Conservation (phyloP, 495 filamentous ascomycete species). For the Daldinia decipiens region DNA sequence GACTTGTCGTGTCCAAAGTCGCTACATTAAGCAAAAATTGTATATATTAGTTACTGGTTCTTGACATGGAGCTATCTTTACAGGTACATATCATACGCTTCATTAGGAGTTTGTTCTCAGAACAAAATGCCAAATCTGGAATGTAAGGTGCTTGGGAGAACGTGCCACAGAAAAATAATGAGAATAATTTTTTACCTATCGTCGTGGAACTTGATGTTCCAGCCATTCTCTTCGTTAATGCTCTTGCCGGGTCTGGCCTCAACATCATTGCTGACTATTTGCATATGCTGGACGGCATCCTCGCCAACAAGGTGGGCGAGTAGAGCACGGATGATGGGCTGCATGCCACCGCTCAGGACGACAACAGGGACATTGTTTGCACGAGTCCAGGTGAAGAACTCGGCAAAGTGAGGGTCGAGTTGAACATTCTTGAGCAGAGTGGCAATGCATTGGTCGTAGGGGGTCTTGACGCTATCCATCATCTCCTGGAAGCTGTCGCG, state of each 20-base stretch:
- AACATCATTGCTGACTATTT: slow-evolving; percentile 88
- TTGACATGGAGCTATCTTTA: not conserved
- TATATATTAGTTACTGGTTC: slow-evolving; percentile 19
- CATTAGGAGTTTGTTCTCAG: not conserved
- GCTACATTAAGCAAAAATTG: slow-evolving; percentile 53
- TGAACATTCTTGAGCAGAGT: slow-evolving; percentile 82
- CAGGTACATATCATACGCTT: not conserved
- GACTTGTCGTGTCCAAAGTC: slow-evolving; percentile 95
- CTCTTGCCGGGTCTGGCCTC: slow-evolving; percentile 72
- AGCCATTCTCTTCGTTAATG: slow-evolving; percentile 80
- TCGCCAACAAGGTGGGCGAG: slow-evolving; percentile 80
- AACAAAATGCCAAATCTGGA: not conserved
- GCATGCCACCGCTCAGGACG: slow-evolving; percentile 90
- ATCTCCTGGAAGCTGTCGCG: slow-evolving; percentile 87
- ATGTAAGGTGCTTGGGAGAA: not conserved
- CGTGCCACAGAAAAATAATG: not conserved
- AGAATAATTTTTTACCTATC: slow-evolving; percentile 81
- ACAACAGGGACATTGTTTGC: slow-evolving; percentile 90
- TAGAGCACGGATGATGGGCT: slow-evolving; percentile 86
- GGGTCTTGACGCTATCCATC: slow-evolving; percentile 81
- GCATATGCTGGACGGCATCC: slow-evolving; percentile 74
- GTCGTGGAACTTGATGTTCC: slow-evolving; percentile 89
- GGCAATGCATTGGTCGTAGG: slow-evolving; percentile 82
- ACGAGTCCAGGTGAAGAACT: slow-evolving; percentile 84
- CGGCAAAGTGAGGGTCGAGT: slow-evolving; percentile 84